Evolutionary conservation across 2,329 filamentous ascomycete genomes (phyloP), one percentile per base, ranked within the genome.

Genomic region (Cryoendolithus antarcticus): DNA sequence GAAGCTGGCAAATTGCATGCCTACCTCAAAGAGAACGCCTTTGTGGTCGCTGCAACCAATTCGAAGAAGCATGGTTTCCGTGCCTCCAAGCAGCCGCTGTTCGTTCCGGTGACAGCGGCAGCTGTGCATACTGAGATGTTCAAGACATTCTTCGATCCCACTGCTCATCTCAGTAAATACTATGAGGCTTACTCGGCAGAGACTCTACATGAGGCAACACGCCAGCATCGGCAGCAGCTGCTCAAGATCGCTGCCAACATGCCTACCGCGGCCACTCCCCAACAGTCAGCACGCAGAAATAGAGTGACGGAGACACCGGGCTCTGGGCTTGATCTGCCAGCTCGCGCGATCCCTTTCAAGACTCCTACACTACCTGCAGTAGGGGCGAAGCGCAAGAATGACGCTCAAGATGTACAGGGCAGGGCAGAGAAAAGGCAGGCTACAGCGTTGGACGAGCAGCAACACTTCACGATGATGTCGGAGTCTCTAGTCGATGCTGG

Each of bases 81-180:
- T 6, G 36, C 34, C 9, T 37, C 45, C 2, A 44, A 47, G 13
- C 50, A 49, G 38, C 40, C 49, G 9, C 37, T 37, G 7, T 49
- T 47, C 15, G 46, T 54, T 8, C 44, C 52, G 7, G 41, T 46
- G 5, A 38, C 30, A n/a, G 36, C 44, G 9, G 48, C 44, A 2
- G 31, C 42, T n/a, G 36, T 37, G 9, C 41, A 51, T 35, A 42
- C 51, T 8, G 42, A 38, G 30, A 50, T 57, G 46, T 41, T 54
- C 10, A 34, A 41, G 12, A 41, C 38, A 8, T 45, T 55, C 3
- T 56, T 56, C 40, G 44, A 57, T 38, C 54, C 55, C 2, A 39
- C 51, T 21, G 37, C 35, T n/a, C 39, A 47, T 30, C 41, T 57
- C 10, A 27, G 29, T 9, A 33, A 19, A 8, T 33, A 19, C 32